Base-by-base conservation (phyloP, 345 rosid species). In the Euphorbia pulcherrima region DNA sequence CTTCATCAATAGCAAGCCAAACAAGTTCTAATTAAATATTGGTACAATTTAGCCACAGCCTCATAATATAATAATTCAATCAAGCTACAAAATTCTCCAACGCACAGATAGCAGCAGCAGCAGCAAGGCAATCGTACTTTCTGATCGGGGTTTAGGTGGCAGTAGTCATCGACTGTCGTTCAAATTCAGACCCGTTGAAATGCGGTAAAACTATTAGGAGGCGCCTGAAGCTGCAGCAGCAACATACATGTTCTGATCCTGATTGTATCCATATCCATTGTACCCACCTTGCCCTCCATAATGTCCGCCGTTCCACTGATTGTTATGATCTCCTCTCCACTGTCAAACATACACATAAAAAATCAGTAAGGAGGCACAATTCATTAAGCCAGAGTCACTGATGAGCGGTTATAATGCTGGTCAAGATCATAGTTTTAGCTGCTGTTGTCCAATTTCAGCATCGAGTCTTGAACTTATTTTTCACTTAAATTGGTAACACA, bases 251-350 rank as follows among this genome's bases (percentile, higher is more conserved):
- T 75, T 71, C 9, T 84, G 82, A 65, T 84, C 88, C 62, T 83
- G 88, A 71, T 75, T 82, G 62, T 89, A 81, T 51, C 92, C 89
- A 64, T 85, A 82, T 48, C 85, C 86, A 53, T 83, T 78, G 57
- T 85, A 88, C 7, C 50, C 50, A 54, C 83, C 86, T 62, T 86
- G 89, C 65, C 88, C 92, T 68, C 91, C 83, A 28, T 81, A 72
- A 75, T 90, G 81, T 69, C 76, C 84, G 37, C 96, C 97, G 23
- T 86, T 86, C 97, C 97, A 88, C 59, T 88, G 95, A 75, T 71
- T 85, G 51, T 80, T 64, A 26, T 77, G 73, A 74, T 90, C 90
- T 53, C 81, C 84, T 82, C 96, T 80, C 92, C 96, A 84, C 98
- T 92, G 92, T 23, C 66, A 70, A 69, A 62, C 24, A 39, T 58